phyloP scores from a whole-genome alignment of 2,329 filamentous ascomycete genomes.

The Pseudogymnoascus sp. region DNA sequence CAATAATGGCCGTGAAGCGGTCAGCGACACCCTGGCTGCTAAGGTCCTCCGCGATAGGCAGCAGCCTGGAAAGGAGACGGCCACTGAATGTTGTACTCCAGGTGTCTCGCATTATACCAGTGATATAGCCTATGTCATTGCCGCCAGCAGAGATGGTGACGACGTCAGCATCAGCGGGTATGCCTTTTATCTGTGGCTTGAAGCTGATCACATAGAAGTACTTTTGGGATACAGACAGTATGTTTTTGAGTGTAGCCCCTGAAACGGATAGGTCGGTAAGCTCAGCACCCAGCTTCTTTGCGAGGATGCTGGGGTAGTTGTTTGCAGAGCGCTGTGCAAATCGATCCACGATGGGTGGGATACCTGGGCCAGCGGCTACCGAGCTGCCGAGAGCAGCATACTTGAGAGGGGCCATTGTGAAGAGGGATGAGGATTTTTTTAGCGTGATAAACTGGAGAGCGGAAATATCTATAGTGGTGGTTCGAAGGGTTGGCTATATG shows the following conservation, averaged over 20 bases:
- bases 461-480: background rate
- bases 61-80: background rate
- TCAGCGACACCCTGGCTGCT: background rate
- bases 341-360: slow-evolving; percentile 27
- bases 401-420: slow-evolving; percentile 1
- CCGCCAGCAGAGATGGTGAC: slow-evolving; percentile 34
- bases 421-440: background rate
- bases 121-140: slow-evolving; percentile 34
- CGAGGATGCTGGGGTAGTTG: slow-evolving; percentile 33
- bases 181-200: slow-evolving; percentile 30
- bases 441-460: background rate
- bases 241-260: slow-evolving; percentile 33
- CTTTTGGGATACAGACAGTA: slow-evolving; percentile 30
- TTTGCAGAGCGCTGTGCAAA: slow-evolving; percentile 28
- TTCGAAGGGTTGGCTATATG: background rate
- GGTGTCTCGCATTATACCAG: slow-evolving; percentile 30
- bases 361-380: slow-evolving; percentile 21
- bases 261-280: slow-evolving; percentile 31
- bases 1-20: slow-evolving; percentile 8
- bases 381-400: background rate
- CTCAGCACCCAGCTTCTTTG: slow-evolving; percentile 17
- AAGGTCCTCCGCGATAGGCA: background rate
- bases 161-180: slow-evolving; percentile 31
- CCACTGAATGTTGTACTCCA: slow-evolving; percentile 14
- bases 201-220: slow-evolving; percentile 22